A percentile compares a stretch with the other conserved stretches of the same genome.
These are phyloP conservation scores for Linnemannia hyalina DNA, from an alignment of 192 early-diverging fungal genomes.

Conservation along the genomic window DNA sequence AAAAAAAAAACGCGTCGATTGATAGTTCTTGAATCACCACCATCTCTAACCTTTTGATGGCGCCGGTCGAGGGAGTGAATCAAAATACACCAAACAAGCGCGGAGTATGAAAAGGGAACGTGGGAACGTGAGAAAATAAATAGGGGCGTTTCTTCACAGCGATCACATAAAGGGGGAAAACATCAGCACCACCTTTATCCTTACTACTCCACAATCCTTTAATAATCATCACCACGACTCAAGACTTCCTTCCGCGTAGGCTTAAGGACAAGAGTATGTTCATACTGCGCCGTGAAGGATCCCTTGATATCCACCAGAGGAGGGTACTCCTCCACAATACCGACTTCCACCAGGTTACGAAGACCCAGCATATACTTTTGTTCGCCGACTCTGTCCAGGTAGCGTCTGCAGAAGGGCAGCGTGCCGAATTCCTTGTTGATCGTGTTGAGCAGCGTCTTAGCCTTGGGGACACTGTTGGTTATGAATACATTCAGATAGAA, in stretches of 20 bases:
- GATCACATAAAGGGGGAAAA: not conserved
- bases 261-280: conserved; percentile 93
- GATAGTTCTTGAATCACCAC: no score
- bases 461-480: conserved; percentile 69
- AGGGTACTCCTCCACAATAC: conserved; percentile 88
- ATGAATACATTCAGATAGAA: not conserved
- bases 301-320: conserved; percentile 90
- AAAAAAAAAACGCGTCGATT: no score
- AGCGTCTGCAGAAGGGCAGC: conserved; percentile 94
- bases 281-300: conserved; percentile 95
- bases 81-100: not conserved
- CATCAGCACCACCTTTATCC: not conserved
- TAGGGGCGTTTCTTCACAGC: no score
- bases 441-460: conserved; percentile 80
- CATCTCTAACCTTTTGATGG: not conserved
- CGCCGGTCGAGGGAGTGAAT: not conserved
- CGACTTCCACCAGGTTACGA: conserved; percentile 85
- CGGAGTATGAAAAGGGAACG: no score
- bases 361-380: conserved; percentile 89
- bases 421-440: conserved; percentile 95
- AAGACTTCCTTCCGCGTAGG: conserved; percentile 89
- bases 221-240: conserved; percentile 61
- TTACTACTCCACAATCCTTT: not conserved
- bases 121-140: no score
- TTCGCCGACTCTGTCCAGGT: conserved; percentile 95